Evolutionary conservation across 805 yeast genomes (phyloP), one percentile per base, ranked within the genome.

Genomic region (Tetrapisispora iriomotensis): DNA sequence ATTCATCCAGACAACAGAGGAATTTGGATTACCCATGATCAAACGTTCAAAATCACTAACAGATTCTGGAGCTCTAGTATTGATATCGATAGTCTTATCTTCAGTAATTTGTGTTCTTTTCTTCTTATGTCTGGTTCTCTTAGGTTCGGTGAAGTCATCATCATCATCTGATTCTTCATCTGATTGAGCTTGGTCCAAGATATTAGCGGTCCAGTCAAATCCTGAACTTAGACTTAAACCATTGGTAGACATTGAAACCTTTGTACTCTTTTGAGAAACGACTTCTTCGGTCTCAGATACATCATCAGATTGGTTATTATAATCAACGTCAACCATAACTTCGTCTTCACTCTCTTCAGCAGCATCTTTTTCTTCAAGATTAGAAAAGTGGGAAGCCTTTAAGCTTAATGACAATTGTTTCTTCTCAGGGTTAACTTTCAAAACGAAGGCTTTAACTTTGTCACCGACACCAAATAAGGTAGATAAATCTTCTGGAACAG

Each of bases 1-100:
- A 64, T 88, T 85, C 84, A 92, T 90, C 98, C 98, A 92, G 41
- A 86, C 64, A 26, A 88, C 74, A 1, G 98, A 90, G 3, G 95
- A 85, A 66, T 85, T 82, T 35, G 98, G 96, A 57, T 82, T 82
- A 58, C 96, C 94, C 44, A 92, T 74, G 40, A 92, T 71, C 48
- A 92, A 66, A 54, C 98, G 77, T 65, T 92, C 99, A 53, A 87
- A 92, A 61, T 92, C 99, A 34, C 78, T 66, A 31, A 77, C 82
- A 42, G 96, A 86, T 62, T 90, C 94, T 28, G 98, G 98, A 13
- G 88, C 83, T 51, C 87, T 74, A 12, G 90, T 74, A 51, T 77
- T 77, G 44, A 92, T 71, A 37, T 83, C 92, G 38, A 80, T 88
- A 10, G 97, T 92, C 51, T 76, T 75, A 58, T 92, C 98, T 53